Evolutionary conservation across 768 basidiomycete species (phyloP).

Genomic region (Pleurotus salmoneostramineus): DNA sequence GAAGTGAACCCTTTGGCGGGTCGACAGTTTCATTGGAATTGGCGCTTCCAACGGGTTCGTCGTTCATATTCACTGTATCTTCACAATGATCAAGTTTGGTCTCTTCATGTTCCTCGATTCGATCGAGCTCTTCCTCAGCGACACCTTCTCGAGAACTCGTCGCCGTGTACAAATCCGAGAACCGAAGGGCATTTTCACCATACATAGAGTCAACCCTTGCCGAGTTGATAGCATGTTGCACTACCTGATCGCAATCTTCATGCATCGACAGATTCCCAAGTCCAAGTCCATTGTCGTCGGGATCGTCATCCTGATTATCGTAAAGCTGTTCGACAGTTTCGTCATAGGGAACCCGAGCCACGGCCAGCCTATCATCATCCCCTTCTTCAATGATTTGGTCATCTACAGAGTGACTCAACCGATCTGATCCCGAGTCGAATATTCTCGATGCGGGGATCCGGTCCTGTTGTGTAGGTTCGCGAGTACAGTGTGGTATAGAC

Average conservation of each 20-base stretch:
- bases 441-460: not conserved
- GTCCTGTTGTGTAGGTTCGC: not conserved
- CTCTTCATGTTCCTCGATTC: not conserved
- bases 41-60: too few relatives aligned
- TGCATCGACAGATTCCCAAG: conserved; percentile 20
- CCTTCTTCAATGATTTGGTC: not conserved
- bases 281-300: not conserved
- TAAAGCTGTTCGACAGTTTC: not conserved
- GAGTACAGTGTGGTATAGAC: not conserved
- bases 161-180: conserved; percentile 36
- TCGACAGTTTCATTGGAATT: too few relatives aligned
- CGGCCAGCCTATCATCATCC: not conserved
- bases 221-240: conserved; percentile 27
- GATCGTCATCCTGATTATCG: not conserved
- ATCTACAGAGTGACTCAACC: not conserved
- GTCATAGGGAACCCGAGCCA: not conserved
- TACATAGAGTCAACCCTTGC: conserved; percentile 21
- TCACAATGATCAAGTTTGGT: not conserved
- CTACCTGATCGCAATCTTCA: conserved; percentile 31
- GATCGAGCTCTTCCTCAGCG: not conserved
- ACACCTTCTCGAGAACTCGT: conserved; percentile 17
- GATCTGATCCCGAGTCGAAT: not conserved
- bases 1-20: not conserved
- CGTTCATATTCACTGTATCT: not conserved
- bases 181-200: conserved; percentile 24